Base-by-base conservation (phyloP, 352 stramenopile species). In the Pythium brachiatum region DNA sequence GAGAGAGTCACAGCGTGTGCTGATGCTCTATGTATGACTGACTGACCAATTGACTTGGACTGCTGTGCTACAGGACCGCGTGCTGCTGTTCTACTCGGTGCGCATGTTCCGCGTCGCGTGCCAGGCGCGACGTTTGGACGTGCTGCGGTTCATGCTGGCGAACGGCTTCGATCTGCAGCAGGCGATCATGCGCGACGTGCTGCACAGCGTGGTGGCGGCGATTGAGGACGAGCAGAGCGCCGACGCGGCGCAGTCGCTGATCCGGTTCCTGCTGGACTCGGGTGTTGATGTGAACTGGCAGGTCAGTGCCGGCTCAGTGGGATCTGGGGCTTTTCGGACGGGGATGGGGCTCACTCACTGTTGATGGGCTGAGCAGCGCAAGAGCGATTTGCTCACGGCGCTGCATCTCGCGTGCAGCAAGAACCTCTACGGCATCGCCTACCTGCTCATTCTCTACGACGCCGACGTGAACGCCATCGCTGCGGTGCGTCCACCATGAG, bases 201-300 rank as follows among this genome's bases (percentile, higher is more conserved):
- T 93, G 9, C 82, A 91, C 50, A 50, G 55, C 12, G 69, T 87
- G 20, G 61, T 93, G 11, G 76, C 81, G 3, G 63, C 38, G 7
- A 51, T 88, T 7, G 18, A 41, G 0, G 44, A 72, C 9, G 46
- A 53, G 3, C 64, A 76, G 50, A 60, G 36, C 25, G 70, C 73
- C 12, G 79, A 89, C n/a, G 47, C 55, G 3, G 65, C 67, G 1
- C 82, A 93, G 43, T 72, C 80, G 15, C 60, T 89, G 6, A 47
- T 89, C 36, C 75, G 79, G 13, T 88, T 89, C 27, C 64, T 92
- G 2, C 50, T 93, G 20, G 69, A 90, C 41, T 68, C 72, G 32
- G 78, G 82, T 8, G 69, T 88, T 16, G 74, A 91, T 25, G 76
- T 91, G 59, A 92, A 91, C 62, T 88, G 78, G 75, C 83, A 92